Percentiles rank a stretch among this genome's conserved stretches.
Conservation (phyloP, 345 rosid species). For the Pseudoturritis turrita region DNA sequence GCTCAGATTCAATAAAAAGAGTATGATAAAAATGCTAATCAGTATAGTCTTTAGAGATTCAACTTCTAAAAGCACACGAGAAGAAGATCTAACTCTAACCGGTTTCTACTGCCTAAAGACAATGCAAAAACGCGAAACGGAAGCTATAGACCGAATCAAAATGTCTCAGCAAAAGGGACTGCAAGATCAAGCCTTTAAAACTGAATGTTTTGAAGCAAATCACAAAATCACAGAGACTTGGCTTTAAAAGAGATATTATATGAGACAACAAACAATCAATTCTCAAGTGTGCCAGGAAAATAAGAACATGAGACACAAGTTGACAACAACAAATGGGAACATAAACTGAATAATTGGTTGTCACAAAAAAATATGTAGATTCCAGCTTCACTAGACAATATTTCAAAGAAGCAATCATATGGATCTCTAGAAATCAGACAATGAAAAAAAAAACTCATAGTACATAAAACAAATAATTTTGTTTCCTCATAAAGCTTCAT, state of each 20-base stretch:
- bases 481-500: conserved; percentile 18
- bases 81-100: background rate
- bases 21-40: background rate
- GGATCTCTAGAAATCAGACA: conserved; percentile 28
- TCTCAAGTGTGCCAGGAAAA: background rate
- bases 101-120: background rate
- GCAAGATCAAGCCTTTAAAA: conserved; percentile 2
- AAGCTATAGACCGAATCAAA: background rate
- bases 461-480: conserved; percentile 6
- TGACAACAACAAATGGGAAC: conserved; percentile 15
- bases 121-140: background rate
- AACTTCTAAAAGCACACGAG: background rate
- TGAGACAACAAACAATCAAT: background rate
- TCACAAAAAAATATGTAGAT: conserved; percentile 13
- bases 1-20: conserved; percentile 5
- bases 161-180: background rate
- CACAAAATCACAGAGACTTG: conserved; percentile 5
- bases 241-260: background rate
- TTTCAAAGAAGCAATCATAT: conserved; percentile 20
- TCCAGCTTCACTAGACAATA: conserved; percentile 21
- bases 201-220: background rate
- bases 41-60: background rate
- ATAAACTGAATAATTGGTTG: conserved; percentile 1
- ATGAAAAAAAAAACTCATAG: background rate
- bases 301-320: conserved; percentile 2